phyloP scores from a whole-genome alignment of 768 basidiomycete species.

The Gyrodon lividus region DNA sequence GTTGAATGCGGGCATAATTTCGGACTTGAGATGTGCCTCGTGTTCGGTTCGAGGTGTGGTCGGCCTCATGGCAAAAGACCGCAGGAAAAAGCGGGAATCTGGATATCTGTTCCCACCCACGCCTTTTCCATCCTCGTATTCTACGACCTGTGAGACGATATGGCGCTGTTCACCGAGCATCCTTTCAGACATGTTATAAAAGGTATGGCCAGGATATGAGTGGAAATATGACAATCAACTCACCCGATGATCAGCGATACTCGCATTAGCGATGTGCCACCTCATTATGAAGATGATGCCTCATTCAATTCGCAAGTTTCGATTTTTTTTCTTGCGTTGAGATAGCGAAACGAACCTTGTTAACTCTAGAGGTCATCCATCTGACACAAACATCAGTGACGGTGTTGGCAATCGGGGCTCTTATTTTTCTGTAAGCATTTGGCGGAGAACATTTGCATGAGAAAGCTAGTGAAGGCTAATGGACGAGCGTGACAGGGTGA shows the following conservation, averaged over 20 bases:
- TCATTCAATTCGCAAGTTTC: constrained; percentile 31
- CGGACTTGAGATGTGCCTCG: constrained; percentile 19
- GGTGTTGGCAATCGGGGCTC: constrained; percentile 59
- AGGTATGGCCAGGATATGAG: constrained; percentile 14
- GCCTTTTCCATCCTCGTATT: constrained; percentile 17
- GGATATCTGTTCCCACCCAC: constrained; percentile 27
- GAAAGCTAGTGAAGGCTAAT: background rate
- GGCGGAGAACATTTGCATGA: background rate
- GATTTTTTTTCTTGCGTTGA: constrained; percentile 2
- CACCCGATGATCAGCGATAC: constrained; percentile 38
- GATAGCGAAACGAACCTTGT: constrained; percentile 10
- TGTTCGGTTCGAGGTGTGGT: constrained; percentile 23
- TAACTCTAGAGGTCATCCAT: constrained; percentile 53
- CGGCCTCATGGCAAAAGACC: constrained; percentile 10
- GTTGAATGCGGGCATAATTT: constrained; percentile 3
- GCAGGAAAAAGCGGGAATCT: constrained; percentile 16
- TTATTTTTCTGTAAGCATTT: constrained; percentile 61
- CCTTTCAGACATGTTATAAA: constrained; percentile 34
- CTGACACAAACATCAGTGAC: constrained; percentile 75
- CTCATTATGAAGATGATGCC: constrained; percentile 49
- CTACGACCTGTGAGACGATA: constrained; percentile 18
- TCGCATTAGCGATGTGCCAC: constrained; percentile 51
- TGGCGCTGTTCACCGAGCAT: constrained; percentile 33
- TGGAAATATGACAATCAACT: constrained; percentile 3
- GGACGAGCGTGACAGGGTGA: constrained; percentile 43